Conservation (phyloP, 2,329 filamentous ascomycete genomes). For the Ampelomyces quisqualis region DNA sequence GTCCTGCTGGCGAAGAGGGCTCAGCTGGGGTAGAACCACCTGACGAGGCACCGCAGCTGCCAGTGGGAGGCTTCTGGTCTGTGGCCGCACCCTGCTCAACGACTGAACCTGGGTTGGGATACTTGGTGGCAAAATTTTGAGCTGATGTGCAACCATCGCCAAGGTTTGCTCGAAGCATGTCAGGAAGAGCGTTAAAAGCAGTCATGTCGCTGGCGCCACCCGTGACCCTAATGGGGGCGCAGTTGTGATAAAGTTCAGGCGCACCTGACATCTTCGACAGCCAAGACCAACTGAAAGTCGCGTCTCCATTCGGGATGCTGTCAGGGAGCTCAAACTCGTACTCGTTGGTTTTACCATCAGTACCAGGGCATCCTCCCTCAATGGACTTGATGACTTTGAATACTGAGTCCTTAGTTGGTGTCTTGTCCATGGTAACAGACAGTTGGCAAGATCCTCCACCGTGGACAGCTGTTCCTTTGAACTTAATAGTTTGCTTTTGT, state of each 20-base stretch:
- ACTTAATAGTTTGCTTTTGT: conserved; percentile 60
- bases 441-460: conserved; percentile 92
- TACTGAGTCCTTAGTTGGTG: conserved; percentile 54
- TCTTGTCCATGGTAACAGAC: conserved; percentile 67
- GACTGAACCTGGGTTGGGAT: conserved; percentile 65
- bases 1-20: conserved; percentile 11
- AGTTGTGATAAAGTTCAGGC: conserved; percentile 90
- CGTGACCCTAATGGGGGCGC: conserved; percentile 70
- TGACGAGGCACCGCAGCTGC: conserved; percentile 21
- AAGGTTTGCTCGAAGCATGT: conserved; percentile 74
- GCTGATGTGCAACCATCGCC: conserved; percentile 54
- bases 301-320: conserved; percentile 71
- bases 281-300: conserved; percentile 89
- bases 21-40: conserved; percentile 22
- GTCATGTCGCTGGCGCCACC: conserved; percentile 53
- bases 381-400: conserved; percentile 92
- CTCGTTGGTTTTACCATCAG: conserved; percentile 58
- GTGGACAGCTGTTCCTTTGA: conserved; percentile 74
- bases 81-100: conserved; percentile 48
- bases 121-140: conserved; percentile 58
- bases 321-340: conserved; percentile 73
- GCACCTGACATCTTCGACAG: conserved; percentile 77
- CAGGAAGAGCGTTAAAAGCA: conserved; percentile 64
- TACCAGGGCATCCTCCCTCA: conserved; percentile 78
- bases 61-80: conserved; percentile 22